Conservation (phyloP, 164 flowering plant genomes). For the Pachysandra terminalis region DNA sequence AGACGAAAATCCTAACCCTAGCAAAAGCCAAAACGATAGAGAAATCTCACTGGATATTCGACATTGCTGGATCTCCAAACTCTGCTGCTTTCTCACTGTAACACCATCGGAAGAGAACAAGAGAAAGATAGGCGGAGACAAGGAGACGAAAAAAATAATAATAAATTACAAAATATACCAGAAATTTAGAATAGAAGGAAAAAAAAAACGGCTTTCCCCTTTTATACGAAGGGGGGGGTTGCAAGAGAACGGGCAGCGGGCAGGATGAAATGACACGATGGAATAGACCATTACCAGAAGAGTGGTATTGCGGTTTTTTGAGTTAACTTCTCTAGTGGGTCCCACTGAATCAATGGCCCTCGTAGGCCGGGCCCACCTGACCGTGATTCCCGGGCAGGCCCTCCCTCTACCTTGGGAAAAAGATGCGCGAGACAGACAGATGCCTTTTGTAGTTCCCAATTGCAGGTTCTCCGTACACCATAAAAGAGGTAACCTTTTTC, state of each 20-base stretch:
- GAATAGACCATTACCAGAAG: neutral
- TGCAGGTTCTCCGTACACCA: neutral
- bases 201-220: neutral
- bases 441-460: no score
- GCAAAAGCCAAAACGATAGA: neutral
- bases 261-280: neutral
- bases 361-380: neutral
- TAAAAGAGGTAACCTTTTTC: neutral
- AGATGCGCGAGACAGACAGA: neutral
- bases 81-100: neutral
- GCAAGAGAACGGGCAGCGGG: constrained; percentile 5
- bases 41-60: constrained; percentile 4
- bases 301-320: neutral
- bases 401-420: constrained; percentile 6
- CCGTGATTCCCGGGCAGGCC: constrained; percentile 15
- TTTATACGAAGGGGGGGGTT: no score
- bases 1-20: constrained; percentile 13
- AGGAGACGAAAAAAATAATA: neutral
- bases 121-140: neutral
- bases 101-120: neutral
- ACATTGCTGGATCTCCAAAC: constrained; percentile 9
- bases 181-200: neutral
- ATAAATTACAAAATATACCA: neutral
- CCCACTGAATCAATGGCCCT: neutral
- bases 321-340: neutral